Evolutionary conservation across 31 red algal genomes (phyloP), one percentile per base, ranked within the genome.

Genomic region (Porphyra umbilicalis): DNA sequence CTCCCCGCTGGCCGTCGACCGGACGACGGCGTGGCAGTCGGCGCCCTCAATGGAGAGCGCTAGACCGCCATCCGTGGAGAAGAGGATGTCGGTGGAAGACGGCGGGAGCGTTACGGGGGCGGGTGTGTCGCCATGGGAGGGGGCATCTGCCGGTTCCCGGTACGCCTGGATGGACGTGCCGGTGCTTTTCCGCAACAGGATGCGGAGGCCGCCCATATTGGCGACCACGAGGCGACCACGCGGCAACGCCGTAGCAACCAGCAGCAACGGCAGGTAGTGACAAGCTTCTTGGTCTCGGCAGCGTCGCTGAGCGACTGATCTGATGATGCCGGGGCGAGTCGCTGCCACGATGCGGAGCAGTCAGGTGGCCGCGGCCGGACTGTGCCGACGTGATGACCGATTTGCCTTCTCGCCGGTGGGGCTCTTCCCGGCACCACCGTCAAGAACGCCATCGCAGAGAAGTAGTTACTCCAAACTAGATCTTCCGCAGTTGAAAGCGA

Each of bases 31-130:
- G 18, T 71, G 78, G 32, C 67, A 78, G 77, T 87, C 68, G 32
- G 75, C 83, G 38, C 83, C 83, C 75, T 94, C 91, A n/a, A 94
- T 89, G 8, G 79, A 79, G 42, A 89, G 83, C 81, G 89, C 88
- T 79, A 39, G 74, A 32, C 85, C 83, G 36, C 91, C 91, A 38
- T 83, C 80, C 3, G 91, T 81, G 18, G 91, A 88, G 77, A 85
- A 89, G 57, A 89, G 71, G 10, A 87, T 76, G 77, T 78, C 77
- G 30, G 88, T 84, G 29, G 86, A 75, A 34, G 82, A 78, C 68
- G 86, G 86, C 38, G 87, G 87, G 20, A 94, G 77, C 32, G 87
- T 75, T 16, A 36, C 68, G 9, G 84, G 25, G 11, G 82, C 82
- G 44, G 85, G 82, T 4, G 82, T 44, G 8, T 86, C 90, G 75